Percentiles rank a stretch among this genome's conserved stretches.
These are phyloP conservation scores for Pezicula radicicola DNA, from an alignment of 2,329 filamentous ascomycete species.

Conservation along the genomic window DNA sequence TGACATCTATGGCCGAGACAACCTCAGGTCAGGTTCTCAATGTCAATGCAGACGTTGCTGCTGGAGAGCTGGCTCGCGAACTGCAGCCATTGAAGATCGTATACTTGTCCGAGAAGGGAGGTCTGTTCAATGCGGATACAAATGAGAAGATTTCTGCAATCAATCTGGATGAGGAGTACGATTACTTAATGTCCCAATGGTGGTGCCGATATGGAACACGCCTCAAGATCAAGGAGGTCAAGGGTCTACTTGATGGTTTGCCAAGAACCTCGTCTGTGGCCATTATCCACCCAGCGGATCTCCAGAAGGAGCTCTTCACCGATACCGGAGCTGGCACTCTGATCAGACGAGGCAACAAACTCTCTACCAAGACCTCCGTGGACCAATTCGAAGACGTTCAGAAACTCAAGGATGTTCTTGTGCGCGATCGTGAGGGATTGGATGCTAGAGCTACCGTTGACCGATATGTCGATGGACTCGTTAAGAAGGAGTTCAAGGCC, in stretches of 20 bases:
- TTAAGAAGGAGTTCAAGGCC: constrained; percentile 78
- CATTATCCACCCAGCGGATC: constrained; percentile 92
- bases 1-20: constrained; percentile 96
- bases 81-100: constrained; percentile 96
- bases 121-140: constrained; percentile 89
- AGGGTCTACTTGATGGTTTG: constrained; percentile 84
- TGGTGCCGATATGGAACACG: constrained; percentile 96
- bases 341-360: constrained; percentile 87
- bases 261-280: constrained; percentile 92
- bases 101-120: constrained; percentile 97
- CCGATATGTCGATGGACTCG: constrained; percentile 77
- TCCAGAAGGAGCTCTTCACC: constrained; percentile 96
- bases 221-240: constrained; percentile 97
- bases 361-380: constrained; percentile 69
- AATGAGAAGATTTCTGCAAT: constrained; percentile 95
- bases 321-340: constrained; percentile 92
- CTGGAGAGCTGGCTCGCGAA: constrained; percentile 84
- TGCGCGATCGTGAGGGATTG: constrained; percentile 77
- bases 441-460: constrained; percentile 83
- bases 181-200: constrained; percentile 85
- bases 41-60: constrained; percentile 96
- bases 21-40: constrained; percentile 90
- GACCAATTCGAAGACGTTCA: constrained; percentile 73
- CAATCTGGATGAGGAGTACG: constrained; percentile 95
- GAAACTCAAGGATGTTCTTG: constrained; percentile 76